Evolutionary conservation across 352 stramenopile genomes (phyloP).

Genomic region (Phytophthora chlamydospora): DNA sequence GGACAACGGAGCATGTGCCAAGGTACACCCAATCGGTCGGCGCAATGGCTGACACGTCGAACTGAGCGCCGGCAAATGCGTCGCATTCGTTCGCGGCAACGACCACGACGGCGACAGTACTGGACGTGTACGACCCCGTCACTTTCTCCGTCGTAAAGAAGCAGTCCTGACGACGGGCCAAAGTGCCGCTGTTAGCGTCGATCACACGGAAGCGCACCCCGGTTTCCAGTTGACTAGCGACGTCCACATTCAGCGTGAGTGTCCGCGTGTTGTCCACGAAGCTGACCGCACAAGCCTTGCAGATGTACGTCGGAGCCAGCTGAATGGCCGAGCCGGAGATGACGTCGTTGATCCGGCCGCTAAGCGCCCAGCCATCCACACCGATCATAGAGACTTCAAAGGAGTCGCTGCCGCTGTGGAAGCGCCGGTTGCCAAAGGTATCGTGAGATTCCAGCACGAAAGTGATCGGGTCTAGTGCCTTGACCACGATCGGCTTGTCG

Average conservation of each 20-base stretch:
- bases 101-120: conserved; percentile 49
- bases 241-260: conserved; percentile 62
- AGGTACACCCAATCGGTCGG: conserved; percentile 73
- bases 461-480: conserved; percentile 50
- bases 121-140: conserved; percentile 33
- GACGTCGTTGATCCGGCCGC: conserved; percentile 89
- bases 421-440: conserved; percentile 78
- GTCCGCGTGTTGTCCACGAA: conserved; percentile 50
- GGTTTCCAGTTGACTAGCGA: conserved; percentile 58
- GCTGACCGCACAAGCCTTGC: conserved; percentile 55
- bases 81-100: conserved; percentile 60
- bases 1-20: conserved; percentile 59
- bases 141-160: conserved; percentile 70
- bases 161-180: conserved; percentile 60
- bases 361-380: conserved; percentile 81
- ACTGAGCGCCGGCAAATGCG: conserved; percentile 44
- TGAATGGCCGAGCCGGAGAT: conserved; percentile 38
- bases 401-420: conserved; percentile 79
- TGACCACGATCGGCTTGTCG: conserved; percentile 28
- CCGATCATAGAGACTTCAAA: conserved; percentile 90
- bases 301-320: conserved; percentile 61
- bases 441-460: conserved; percentile 89
- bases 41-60: conserved; percentile 62
- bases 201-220: conserved; percentile 72
- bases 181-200: conserved; percentile 60